These are phyloP conservation scores for Pestalotiopsis fici DNA, from an alignment of 2,329 filamentous ascomycete species.

Conservation along the genomic window DNA sequence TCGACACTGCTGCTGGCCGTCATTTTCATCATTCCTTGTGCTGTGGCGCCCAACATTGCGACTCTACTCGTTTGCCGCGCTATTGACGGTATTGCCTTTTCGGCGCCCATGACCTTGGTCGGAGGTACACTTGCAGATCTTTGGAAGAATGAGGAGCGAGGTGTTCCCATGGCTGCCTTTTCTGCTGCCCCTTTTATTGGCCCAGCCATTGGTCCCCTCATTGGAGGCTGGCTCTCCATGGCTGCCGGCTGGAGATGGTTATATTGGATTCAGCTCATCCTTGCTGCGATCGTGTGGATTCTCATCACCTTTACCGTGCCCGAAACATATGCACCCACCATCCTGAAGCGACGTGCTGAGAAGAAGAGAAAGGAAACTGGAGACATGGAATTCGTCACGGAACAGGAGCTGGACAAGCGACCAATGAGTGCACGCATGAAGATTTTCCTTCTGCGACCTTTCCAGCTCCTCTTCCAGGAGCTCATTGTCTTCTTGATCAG, in stretches of 20 bases:
- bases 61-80: conserved; percentile 76
- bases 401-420: conserved; percentile 75
- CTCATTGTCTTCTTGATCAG: conserved; percentile 84
- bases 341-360: conserved; percentile 70
- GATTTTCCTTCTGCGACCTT: conserved; percentile 78
- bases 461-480: conserved; percentile 83
- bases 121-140: conserved; percentile 81
- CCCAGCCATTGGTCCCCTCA: conserved; percentile 74
- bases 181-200: conserved; percentile 81
- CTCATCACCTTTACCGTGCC: conserved; percentile 86
- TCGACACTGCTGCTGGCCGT: conserved; percentile 70
- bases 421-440: conserved; percentile 68
- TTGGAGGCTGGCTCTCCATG: conserved; percentile 76
- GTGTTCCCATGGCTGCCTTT: conserved; percentile 86
- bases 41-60: conserved; percentile 72
- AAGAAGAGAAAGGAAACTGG: conserved; percentile 72
- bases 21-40: conserved; percentile 79
- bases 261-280: conserved; percentile 84
- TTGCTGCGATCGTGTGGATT: conserved; percentile 69
- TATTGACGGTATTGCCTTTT: conserved; percentile 83
- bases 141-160: conserved; percentile 82
- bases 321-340: conserved; percentile 82
- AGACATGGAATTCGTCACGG: conserved; percentile 70
- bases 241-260: conserved; percentile 78
- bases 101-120: conserved; percentile 83